Base-by-base conservation (phyloP, 225 moss, liverwort and hornwort species). In the Bryoerythrophyllum caledonicum region DNA sequence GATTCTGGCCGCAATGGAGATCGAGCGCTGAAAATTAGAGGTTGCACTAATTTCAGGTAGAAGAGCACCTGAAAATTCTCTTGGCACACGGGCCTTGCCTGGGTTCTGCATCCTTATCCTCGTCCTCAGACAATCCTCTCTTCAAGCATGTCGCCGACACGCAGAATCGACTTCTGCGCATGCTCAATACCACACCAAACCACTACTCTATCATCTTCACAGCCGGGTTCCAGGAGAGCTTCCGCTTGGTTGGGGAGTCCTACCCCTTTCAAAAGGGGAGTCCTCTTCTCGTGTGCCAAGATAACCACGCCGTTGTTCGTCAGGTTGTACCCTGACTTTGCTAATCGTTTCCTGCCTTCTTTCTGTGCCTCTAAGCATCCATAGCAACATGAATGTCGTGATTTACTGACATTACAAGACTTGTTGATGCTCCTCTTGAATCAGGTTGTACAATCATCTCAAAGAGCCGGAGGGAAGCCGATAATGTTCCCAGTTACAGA, bases 121-220 rank as follows among this genome's bases (percentile, higher is more conserved):
- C 81, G 17, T 54, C 82, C 10, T 56, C 80, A 1, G 76, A 74
- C 65, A 83, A 75, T 9, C 69, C 81, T 10, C 80, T 90, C 30
- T 84, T 78, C 46, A 72, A 61, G 68, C 82, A 93, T 58, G 85
- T 96, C 4, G 64, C 80, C 28, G 82, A 96, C 68, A 90, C 91
- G 10, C 91, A 93, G 69, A 74, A 81, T 24, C 88, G 82, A 40
- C 74, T 96, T 41, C 76, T 96, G 44, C 68, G 79, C 43, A 86
- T 96, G 80, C 82, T 96, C 19, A 91, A 90, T 56, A 93, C 96
- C 8, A 89, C 86, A 30, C 81, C 83, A 2, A 74, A 63, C 23
- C 59, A 87, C 37, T 93, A 93, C 71, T 86, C 89, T 28, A 70
- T 96, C 53, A 77, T 96, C 67, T 96, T 96, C 83, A 96, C 93